Evolutionary conservation across 192 early-diverging fungal species (phyloP).

Genomic region (Powellomyces hirtus): DNA sequence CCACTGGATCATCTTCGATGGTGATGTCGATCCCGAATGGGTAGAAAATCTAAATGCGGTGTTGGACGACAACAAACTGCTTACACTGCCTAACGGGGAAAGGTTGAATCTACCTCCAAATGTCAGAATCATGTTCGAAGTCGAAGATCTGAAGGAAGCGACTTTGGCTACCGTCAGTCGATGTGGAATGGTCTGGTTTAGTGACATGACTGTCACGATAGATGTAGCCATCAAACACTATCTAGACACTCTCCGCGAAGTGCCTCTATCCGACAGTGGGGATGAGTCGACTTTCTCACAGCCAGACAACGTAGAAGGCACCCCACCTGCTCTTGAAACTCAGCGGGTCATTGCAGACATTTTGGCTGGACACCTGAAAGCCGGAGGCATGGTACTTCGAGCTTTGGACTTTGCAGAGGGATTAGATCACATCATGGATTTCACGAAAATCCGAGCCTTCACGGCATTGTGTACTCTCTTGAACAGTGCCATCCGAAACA

Average conservation of each 20-base stretch:
- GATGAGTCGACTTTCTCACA: constrained; percentile 54
- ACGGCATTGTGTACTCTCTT: constrained; percentile 87
- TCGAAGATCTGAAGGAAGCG: constrained; percentile 96
- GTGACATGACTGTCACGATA: constrained; percentile 79
- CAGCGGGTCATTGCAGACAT: constrained; percentile 78
- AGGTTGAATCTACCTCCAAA: constrained; percentile 91
- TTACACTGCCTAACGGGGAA: constrained; percentile 99
- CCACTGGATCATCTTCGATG: constrained; percentile 99
- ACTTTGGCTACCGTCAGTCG: constrained; percentile 97
- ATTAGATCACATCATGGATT: constrained; percentile 98
- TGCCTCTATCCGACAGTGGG: constrained; percentile 78
- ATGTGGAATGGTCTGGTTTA: constrained; percentile 99
- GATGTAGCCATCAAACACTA: constrained; percentile 82
- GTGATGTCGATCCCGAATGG: constrained; percentile 99
- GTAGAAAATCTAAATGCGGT: constrained; percentile 98
- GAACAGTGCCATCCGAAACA: constrained; percentile 78
- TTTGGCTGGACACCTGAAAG: constrained; percentile 67
- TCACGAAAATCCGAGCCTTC: constrained; percentile 80
- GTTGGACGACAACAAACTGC: constrained; percentile 94
- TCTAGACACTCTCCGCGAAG: constrained; percentile 69
- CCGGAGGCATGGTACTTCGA: constrained; percentile 72
- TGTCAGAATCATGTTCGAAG: constrained; percentile 99
- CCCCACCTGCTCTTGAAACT: constrained; percentile 57
- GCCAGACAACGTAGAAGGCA: constrained; percentile 35
- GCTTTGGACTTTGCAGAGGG: constrained; percentile 65